Conservation (phyloP, 163 green algal species). For the Scenedesmus sp. region DNA sequence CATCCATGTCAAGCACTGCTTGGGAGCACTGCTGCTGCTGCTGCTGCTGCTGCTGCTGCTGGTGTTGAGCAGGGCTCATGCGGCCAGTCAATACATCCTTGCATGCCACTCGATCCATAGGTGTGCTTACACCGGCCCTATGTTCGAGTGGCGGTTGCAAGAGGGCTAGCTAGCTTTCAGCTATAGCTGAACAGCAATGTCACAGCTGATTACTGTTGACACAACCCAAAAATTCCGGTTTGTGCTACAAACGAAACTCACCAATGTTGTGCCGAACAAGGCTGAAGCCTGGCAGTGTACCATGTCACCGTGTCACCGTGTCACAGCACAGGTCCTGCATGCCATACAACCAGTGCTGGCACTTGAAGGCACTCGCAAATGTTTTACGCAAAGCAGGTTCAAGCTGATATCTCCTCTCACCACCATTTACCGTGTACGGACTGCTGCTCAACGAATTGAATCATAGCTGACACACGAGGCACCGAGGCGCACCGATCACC, state of each 20-base stretch:
- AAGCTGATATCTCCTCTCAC: not conserved
- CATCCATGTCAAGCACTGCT: not conserved
- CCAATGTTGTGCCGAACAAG: not conserved
- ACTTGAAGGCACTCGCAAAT: not conserved
- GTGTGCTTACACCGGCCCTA: not conserved
- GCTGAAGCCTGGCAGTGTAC: not conserved
- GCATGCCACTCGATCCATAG: not conserved
- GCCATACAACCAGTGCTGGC: not conserved
- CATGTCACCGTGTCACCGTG: not conserved
- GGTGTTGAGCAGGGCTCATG: not conserved
- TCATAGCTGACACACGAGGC: not conserved
- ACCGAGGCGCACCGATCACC: not conserved
- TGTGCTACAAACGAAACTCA: not conserved
- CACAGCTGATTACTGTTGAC: not conserved
- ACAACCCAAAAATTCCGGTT: not conserved
- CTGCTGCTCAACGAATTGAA: constrained; percentile 12
- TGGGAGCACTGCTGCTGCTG: not conserved
- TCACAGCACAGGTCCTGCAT: not conserved
- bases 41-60: not conserved
- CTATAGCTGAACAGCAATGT: not conserved
- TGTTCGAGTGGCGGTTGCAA: not conserved
- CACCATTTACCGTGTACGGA: not conserved
- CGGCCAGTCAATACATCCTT: not conserved
- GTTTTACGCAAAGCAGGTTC: not conserved
- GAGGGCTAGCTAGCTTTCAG: not conserved